Conservation (phyloP, 768 basidiomycete species). For the Leccinum pellstonianum region DNA sequence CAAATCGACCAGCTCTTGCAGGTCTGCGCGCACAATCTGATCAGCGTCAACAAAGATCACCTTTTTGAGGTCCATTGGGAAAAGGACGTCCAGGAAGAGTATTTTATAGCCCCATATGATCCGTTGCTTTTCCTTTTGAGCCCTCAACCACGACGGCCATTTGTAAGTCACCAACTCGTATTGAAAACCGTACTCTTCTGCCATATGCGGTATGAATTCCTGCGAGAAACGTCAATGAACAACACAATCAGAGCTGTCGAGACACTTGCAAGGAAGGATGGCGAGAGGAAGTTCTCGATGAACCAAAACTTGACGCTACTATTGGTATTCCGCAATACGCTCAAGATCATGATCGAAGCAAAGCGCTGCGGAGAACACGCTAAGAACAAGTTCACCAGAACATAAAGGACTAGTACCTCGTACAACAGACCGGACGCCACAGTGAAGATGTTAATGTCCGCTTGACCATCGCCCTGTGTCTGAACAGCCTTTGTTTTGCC, state of each 20-base stretch:
- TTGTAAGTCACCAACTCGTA: slow-evolving; percentile 99
- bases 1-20: slow-evolving; percentile 91
- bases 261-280: slow-evolving; percentile 80
- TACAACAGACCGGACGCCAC: slow-evolving; percentile 96
- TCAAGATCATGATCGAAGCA: slow-evolving; percentile 96
- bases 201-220: slow-evolving; percentile 95
- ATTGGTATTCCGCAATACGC: slow-evolving; percentile 91
- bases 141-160: slow-evolving; percentile 98
- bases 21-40: slow-evolving; percentile 94
- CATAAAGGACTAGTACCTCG: slow-evolving; percentile 57
- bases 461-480: slow-evolving; percentile 47
- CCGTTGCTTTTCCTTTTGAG: slow-evolving; percentile 95
- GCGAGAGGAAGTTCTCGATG: slow-evolving; percentile 98
- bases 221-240: slow-evolving; percentile 29
- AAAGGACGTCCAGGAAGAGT: slow-evolving; percentile 96
- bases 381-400: neutral
- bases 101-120: slow-evolving; percentile 99
- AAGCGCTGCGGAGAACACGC: slow-evolving; percentile 62
- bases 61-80: slow-evolving; percentile 98
- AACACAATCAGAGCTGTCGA: neutral
- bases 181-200: slow-evolving; percentile 87
- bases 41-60: slow-evolving; percentile 99
- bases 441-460: slow-evolving; percentile 98
- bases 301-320: slow-evolving; percentile 99
- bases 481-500: slow-evolving; percentile 14